Evolutionary conservation across 1,139 yeast genomes (phyloP), one percentile per base, ranked within the genome.

Genomic region (Yamadazyma aaseri): DNA sequence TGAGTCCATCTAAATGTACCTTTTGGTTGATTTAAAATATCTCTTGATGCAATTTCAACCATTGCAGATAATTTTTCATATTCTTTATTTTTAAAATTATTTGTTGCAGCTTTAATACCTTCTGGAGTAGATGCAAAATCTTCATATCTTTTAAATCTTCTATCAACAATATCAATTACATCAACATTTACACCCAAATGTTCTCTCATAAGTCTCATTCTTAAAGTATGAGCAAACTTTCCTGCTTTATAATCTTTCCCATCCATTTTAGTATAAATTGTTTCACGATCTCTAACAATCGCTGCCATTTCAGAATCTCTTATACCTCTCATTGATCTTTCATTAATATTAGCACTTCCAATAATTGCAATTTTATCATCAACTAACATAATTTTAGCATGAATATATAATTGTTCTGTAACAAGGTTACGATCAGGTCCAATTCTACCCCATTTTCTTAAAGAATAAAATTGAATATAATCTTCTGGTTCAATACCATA

Each of bases 291-390:
- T 45, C 97, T 72, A 7, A 94, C 78, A 35, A 90, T 63, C 1
- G 92, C 87, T 2, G 96, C 96, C 34, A 92, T 81, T 54, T 94
- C 99, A 3, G 97, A 89, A 55, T 94, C 99, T 53, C 98, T 73
- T 15, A 74, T 71, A 15, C 98, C 98, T 47, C 95, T 71, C 87
- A 89, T 89, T 0, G 97, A 89, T 50, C 98, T 74, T 59, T 92
- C 98, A 52, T 92, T 92, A 44, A 92, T 86, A 54, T 92, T 92
- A 1, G 98, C 98, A 53, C 96, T 86, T 3, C 98, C 98, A 49
- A 92, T 90, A 33, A 92, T 84, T 3, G 96, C 97, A 28, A 82
- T 76, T 34, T 96, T 71, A 53, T 92, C 98, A 62, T 92, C 98
- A n/a, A 84, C 96, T 51, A 92, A 73, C 81, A 92, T 76, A 6